These are phyloP conservation scores for Diversispora epigaea DNA, from an alignment of 192 early-diverging fungal species.

Conservation along the genomic window DNA sequence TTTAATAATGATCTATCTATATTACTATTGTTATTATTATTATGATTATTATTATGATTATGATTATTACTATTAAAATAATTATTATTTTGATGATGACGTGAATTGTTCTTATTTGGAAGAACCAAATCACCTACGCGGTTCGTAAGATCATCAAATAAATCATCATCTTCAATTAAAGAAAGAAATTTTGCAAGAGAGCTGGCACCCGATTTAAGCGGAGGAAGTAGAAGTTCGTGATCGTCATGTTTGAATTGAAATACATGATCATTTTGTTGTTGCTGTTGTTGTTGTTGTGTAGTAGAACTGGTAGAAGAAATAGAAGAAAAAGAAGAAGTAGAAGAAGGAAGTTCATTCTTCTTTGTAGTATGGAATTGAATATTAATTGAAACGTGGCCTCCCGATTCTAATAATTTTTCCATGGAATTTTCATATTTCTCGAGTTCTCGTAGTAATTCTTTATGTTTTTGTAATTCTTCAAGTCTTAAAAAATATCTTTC, in stretches of 20 bases:
- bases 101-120: conserved; percentile 9
- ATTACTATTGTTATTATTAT: too few species aligned
- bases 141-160: conserved; percentile 16
- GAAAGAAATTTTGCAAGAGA: conserved; percentile 29
- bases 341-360: background rate
- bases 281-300: too few species aligned
- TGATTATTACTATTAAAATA: too few species aligned
- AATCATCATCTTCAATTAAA: conserved; percentile 24
- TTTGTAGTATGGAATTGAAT: conserved; percentile 19
- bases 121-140: conserved; percentile 26
- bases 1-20: too few species aligned
- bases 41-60: too few species aligned
- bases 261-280: background rate
- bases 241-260: background rate
- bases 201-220: background rate
- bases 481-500: conserved; percentile 27
- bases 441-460: conserved; percentile 20
- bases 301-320: too few species aligned
- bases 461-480: conserved; percentile 16
- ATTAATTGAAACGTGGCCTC: conserved; percentile 14
- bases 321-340: too few species aligned
- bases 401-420: conserved; percentile 19
- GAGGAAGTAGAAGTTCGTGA: conserved; percentile 8
- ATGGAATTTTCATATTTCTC: conserved; percentile 18
- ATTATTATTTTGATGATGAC: too few species aligned